Evolutionary conservation across 306 rosid species (phyloP), one percentile per base, ranked within the genome.

Genomic region (Begonia peltatifolia): DNA sequence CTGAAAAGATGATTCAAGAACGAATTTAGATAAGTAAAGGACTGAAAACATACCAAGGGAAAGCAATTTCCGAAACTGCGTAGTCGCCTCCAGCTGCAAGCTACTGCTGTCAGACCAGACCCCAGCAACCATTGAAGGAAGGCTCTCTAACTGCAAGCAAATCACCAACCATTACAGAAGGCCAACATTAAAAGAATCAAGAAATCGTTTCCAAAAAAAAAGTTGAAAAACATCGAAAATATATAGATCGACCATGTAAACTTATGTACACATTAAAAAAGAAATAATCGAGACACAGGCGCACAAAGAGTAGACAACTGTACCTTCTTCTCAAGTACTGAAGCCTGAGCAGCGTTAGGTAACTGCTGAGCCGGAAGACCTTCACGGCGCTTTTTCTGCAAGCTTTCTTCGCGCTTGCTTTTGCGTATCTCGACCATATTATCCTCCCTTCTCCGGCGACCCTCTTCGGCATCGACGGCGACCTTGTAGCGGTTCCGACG

Each of bases 401-500:
- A 76, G 65, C 94, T 87, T 70, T 87, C 96, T 53, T 87, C 96
- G 14, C 96, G 80, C 73, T 83, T 87, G 66, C 71, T 87, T 78
- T 87, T 87, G 0, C 96, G 87, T 83, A 87, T 87, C 94, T 87
- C 96, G 11, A 83, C 96, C 88, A 83, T 73, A 60, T 83, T 80
- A 68, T 87, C 96, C 71, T 87, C 96, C 51, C 96, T 70, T 64
- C 96, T 43, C 41, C 96, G 76, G 54, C 96, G 96, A 12, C 96
- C 94, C 62, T 87, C 96, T 4, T 87, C 96, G 20, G 96, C 94
- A 53, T 83, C 94, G 22, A 87, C 96, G 7, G 90, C 79, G 56
- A 80, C 94, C 79, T 87, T 87, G 80, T 87, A 87, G 18, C 96
- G 70, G 87, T 80, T 87, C 60, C 96, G 90, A 66, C 96, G 96